phyloP scores from a whole-genome alignment of 2,329 filamentous ascomycete genomes.

The Chalara sp. region DNA sequence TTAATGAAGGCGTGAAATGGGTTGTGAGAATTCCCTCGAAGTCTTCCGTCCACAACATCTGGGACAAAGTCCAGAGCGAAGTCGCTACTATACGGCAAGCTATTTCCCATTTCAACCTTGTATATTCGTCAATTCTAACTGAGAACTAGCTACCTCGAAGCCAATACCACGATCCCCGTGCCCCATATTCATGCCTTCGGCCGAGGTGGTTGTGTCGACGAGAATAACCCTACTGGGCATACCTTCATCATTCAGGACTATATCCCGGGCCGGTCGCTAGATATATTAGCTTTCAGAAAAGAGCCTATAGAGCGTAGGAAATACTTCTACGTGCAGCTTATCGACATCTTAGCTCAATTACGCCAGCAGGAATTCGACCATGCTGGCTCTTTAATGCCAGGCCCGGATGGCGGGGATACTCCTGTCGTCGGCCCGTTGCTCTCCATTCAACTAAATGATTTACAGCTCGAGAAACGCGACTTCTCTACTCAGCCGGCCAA shows the following conservation, averaged over 20 bases:
- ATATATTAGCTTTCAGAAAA: constrained; percentile 4
- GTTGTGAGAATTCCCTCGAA: constrained; percentile 3
- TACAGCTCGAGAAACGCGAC: constrained; percentile 1
- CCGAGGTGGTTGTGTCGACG: constrained; percentile 2
- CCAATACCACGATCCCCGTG: constrained; percentile 3
- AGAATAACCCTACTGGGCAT: constrained; percentile 6
- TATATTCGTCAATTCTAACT: neutral
- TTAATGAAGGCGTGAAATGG: constrained; percentile 1
- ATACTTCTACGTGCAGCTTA: constrained; percentile 6
- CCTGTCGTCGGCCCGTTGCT: constrained; percentile 6
- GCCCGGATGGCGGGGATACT: constrained; percentile 5
- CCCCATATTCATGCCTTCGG: constrained; percentile 2
- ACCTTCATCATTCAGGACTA: constrained; percentile 6
- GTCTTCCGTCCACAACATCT: neutral
- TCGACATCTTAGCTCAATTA: constrained; percentile 7
- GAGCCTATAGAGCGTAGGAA: neutral
- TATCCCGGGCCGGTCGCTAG: constrained; percentile 5
- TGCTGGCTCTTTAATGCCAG: constrained; percentile 7
- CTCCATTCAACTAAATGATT: constrained; percentile 7
- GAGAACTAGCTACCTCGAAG: constrained; percentile 1
- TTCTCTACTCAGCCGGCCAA: constrained; percentile 1
- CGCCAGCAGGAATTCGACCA: constrained; percentile 6
- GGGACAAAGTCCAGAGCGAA: constrained; percentile 5
- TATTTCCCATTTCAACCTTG: neutral
- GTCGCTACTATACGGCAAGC: constrained; percentile 2